Percentiles rank a stretch among this genome's conserved stretches.
These are phyloP conservation scores for Lachancea dasiensis DNA, from an alignment of 805 yeast species.

Conservation along the genomic window DNA sequence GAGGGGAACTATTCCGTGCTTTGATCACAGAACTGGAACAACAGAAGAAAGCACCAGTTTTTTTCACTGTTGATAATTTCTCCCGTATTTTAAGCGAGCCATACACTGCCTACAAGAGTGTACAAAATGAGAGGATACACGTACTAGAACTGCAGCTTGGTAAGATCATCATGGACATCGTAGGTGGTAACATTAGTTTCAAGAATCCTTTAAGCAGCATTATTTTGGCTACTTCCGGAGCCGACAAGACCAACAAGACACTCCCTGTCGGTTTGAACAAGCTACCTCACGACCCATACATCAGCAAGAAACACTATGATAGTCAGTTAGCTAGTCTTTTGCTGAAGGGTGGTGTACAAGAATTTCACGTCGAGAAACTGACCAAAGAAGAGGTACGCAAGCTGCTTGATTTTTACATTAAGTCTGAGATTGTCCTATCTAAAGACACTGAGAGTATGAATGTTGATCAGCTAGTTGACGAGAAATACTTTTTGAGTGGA, in stretches of 20 bases:
- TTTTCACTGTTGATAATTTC: constrained; percentile 69
- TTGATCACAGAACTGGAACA: constrained; percentile 49
- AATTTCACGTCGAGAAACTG: constrained; percentile 40
- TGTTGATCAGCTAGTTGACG: constrained; percentile 36
- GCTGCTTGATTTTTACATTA: constrained; percentile 37
- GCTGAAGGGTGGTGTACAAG: constrained; percentile 32
- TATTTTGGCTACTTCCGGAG: constrained; percentile 56
- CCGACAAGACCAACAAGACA: constrained; percentile 47
- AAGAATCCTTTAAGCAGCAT: constrained; percentile 51
- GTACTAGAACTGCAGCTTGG: constrained; percentile 61
- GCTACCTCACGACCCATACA: constrained; percentile 50
- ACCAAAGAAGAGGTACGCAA: constrained; percentile 40
- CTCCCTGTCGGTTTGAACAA: constrained; percentile 49
- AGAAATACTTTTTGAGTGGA: constrained; percentile 52
- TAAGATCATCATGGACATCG: constrained; percentile 45
- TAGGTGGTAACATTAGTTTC: constrained; percentile 49
- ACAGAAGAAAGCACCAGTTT: constrained; percentile 50
- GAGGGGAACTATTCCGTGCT: constrained; percentile 44
- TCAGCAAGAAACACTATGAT: constrained; percentile 45
- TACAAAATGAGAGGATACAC: constrained; percentile 49
- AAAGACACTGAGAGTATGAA: constrained; percentile 31
- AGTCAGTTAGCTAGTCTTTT: constrained; percentile 47
- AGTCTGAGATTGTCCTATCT: constrained; percentile 37
- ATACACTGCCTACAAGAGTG: constrained; percentile 54
- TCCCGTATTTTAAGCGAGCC: constrained; percentile 53